Evolutionary conservation across 2,329 filamentous ascomycete genomes (phyloP), one percentile per base, ranked within the genome.

Genomic region (Orbilia javanica): DNA sequence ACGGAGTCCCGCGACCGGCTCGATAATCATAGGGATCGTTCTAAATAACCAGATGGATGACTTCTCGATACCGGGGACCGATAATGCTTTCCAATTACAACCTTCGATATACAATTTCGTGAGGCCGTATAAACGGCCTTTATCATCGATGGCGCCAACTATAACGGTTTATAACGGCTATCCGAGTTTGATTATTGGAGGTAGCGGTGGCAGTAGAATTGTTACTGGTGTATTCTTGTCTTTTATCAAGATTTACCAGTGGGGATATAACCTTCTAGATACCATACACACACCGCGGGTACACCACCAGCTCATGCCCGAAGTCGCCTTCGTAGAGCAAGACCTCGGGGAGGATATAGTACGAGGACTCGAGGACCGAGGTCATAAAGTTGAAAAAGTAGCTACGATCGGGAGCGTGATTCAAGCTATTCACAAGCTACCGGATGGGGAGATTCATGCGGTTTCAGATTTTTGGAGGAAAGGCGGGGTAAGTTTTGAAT

Each of bases 381-480:
- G 81, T 1, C 81, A 82, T 72, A 60, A 18, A 1, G 77, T 81
- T 13, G 5, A 69, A 18, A 65, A 63, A 53, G 69, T 77, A n/a
- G 44, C 68, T 18, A 50, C 60, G n/a, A 80, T 80, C 15, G 80
- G 80, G n/a, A 81, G 80, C 64, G 81, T 81, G 25, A 55, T 81
- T 15, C 79, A 81, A 66, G 80, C 79, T 7, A 77, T 81, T 18
- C 68, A 70, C 62, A 79, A 71, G 53, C 55, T 69, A 39, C 65
- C 63, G 20, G 72, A 73, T 36, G 79, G 80, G 6, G 67, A 76
- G 50, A 70, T 82, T 57, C 77, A 80, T 50, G 81, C 79, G 13
- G 80, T 82, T 48, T 81, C 81, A 34, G 81, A 82, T 81, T 82
- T 80, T 76, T 82, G 81, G 81, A 80, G 81, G 70, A 82, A 82